A percentile compares a stretch with the other conserved stretches of the same genome.
Conservation (phyloP, 805 yeast species). For the Scheffersomyces amazonensis region DNA sequence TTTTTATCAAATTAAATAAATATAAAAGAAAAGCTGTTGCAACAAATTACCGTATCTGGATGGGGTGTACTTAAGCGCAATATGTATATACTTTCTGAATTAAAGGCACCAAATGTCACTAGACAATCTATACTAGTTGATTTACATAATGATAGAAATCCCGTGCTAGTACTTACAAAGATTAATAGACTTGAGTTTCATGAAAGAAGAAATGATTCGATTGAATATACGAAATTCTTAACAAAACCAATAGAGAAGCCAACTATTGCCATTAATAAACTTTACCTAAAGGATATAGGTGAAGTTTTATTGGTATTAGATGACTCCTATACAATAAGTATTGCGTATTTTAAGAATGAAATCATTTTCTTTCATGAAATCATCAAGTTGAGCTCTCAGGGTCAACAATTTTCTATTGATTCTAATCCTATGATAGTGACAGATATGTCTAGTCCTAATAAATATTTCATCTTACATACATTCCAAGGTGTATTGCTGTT, state of each 20-base stretch:
- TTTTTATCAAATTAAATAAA: too few relatives aligned
- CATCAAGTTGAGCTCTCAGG: conserved; percentile 9
- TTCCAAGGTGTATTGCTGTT: conserved; percentile 11
- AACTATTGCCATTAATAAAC: not conserved
- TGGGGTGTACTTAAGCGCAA: too few relatives aligned
- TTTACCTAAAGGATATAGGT: not conserved
- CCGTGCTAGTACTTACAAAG: conserved; percentile 11
- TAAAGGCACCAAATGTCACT: conserved; percentile 12
- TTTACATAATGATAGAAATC: too few relatives aligned
- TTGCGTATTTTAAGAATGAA: not conserved
- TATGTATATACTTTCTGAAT: conserved; percentile 19
- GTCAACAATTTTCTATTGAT: conserved; percentile 18
- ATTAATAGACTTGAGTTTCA: conserved; percentile 13
- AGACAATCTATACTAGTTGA: too few relatives aligned
- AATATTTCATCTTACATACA: conserved; percentile 13
- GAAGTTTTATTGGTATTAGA: not conserved
- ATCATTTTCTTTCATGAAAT: conserved; percentile 1
- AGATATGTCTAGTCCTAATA: conserved; percentile 1
- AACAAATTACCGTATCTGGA: too few relatives aligned
- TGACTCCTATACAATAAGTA: not conserved
- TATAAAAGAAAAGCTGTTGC: too few relatives aligned
- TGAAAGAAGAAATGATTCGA: not conserved
- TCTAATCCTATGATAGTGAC: conserved; percentile 11
- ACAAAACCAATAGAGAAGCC: not conserved
- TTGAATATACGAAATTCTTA: not conserved